phyloP scores from a whole-genome alignment of 495 filamentous ascomycete genomes.

The Neurospora sp. region DNA sequence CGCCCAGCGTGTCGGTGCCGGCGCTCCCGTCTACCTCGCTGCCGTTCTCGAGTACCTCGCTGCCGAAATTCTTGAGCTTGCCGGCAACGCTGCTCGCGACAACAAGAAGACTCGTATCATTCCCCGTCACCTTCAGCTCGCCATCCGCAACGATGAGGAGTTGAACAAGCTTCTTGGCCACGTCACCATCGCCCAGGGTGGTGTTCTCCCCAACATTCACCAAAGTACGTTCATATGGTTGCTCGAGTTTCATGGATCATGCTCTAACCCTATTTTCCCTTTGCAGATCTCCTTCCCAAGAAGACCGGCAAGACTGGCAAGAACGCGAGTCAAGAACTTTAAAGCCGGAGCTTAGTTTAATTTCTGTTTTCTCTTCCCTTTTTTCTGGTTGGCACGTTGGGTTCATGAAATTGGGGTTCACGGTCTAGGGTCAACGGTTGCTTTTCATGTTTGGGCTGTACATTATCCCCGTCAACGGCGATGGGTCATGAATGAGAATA shows the following conservation, averaged over 20 bases:
- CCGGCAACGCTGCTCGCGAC: conserved; percentile 96
- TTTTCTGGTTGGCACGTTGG: conserved; percentile 61
- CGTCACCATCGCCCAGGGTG: conserved; percentile 98
- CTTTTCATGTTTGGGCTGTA: conserved; percentile 76
- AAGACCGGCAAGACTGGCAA: conserved; percentile 93
- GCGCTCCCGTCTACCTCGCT: conserved; percentile 96
- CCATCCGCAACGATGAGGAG: conserved; percentile 99
- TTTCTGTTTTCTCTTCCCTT: conserved; percentile 50
- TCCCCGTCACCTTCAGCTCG: conserved; percentile 96
- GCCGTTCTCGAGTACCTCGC: conserved; percentile 98
- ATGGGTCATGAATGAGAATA: conserved; percentile 50
- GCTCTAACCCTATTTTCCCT: conserved; percentile 32
- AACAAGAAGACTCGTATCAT: conserved; percentile 99
- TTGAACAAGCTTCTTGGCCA: conserved; percentile 99
- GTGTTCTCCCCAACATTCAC: conserved; percentile 98
- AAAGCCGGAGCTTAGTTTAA: conserved; percentile 36
- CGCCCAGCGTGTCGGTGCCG: conserved; percentile 98
- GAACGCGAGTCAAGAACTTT: conserved; percentile 85
- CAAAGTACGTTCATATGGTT: conserved; percentile 63
- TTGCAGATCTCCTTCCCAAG: conserved; percentile 88
- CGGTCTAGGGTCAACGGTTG: conserved; percentile 71
- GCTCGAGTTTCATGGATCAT: not conserved
- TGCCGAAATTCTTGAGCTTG: conserved; percentile 96
- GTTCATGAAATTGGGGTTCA: conserved; percentile 74
- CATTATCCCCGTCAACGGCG: conserved; percentile 73